phyloP scores from a whole-genome alignment of 2,329 filamentous ascomycete species.

The Beauveria scarabaeidicola region DNA sequence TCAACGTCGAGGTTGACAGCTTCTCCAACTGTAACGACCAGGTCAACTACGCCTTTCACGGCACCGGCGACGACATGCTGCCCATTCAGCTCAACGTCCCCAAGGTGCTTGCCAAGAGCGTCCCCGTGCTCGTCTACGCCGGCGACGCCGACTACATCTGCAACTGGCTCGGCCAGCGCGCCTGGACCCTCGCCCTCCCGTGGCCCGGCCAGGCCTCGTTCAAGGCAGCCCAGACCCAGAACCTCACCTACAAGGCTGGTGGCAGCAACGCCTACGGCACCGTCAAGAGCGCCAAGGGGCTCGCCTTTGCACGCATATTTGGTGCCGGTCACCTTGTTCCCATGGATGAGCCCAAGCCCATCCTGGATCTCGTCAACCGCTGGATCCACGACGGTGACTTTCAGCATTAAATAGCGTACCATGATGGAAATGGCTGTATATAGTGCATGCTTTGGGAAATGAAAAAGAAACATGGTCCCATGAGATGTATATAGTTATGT shows the following conservation, averaged over 20 bases:
- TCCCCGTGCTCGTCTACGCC: constrained; percentile 90
- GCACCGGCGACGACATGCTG: constrained; percentile 98
- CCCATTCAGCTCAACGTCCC: constrained; percentile 91
- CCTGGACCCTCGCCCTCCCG: constrained; percentile 88
- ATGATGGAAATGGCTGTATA: background rate
- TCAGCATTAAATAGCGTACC: background rate
- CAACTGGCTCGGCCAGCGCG: constrained; percentile 98
- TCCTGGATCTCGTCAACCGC: constrained; percentile 88
- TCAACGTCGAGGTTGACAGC: constrained; percentile 79
- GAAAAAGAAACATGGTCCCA: background rate
- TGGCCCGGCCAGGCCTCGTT: constrained; percentile 82
- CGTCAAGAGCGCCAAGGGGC: constrained; percentile 84
- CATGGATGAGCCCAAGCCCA: constrained; percentile 85
- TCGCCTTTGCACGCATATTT: constrained; percentile 87
- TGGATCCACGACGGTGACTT: constrained; percentile 49
- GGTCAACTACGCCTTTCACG: constrained; percentile 96
- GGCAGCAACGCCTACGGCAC: constrained; percentile 50
- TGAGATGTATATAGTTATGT: constrained; percentile 6
- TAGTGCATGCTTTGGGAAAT: background rate
- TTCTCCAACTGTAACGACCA: constrained; percentile 98
- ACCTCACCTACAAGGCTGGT: constrained; percentile 51
- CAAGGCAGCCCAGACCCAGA: constrained; percentile 60
- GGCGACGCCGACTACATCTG: constrained; percentile 84
- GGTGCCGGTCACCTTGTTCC: constrained; percentile 96
- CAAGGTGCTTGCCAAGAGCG: constrained; percentile 67